phyloP scores from a whole-genome alignment of 495 filamentous ascomycete species.

The Usnea hakonensis region DNA sequence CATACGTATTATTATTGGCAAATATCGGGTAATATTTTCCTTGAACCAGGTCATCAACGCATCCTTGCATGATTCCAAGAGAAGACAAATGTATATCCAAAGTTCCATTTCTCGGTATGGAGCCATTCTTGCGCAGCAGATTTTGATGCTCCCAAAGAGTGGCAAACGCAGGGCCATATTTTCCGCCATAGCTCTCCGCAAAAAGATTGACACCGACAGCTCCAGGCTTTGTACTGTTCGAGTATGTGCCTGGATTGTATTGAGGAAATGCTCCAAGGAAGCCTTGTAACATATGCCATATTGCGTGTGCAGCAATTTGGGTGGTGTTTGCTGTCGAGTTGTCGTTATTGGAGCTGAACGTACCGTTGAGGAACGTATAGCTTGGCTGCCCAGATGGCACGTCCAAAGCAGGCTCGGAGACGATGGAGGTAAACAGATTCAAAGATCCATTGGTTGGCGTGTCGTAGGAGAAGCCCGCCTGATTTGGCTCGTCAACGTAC shows the following conservation, averaged over 20 bases:
- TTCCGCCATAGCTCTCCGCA: constrained; percentile 42
- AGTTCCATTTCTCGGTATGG: constrained; percentile 30
- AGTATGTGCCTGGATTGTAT: constrained; percentile 46
- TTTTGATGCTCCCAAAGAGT: constrained; percentile 39
- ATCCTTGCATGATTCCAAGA: constrained; percentile 41
- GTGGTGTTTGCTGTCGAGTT: constrained; percentile 58
- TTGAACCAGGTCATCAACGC: constrained; percentile 34
- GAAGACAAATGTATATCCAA: constrained; percentile 35
- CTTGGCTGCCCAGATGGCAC: constrained; percentile 28
- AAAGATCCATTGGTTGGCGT: constrained; percentile 31
- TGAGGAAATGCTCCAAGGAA: constrained; percentile 59
- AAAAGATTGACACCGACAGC: constrained; percentile 38
- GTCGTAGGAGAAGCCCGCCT: constrained; percentile 54
- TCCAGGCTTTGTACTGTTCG: constrained; percentile 33
- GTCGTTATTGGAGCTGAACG: constrained; percentile 48
- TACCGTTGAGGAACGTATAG: constrained; percentile 52
- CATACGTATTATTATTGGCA: constrained; percentile 40
- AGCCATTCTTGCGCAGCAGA: constrained; percentile 27
- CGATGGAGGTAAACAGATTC: constrained; percentile 27
- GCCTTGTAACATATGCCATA: constrained; percentile 65
- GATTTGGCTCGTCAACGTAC: constrained; percentile 53
- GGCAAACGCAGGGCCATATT: constrained; percentile 41
- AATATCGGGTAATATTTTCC: constrained; percentile 32
- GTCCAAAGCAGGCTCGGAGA: constrained; percentile 18
- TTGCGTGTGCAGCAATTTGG: constrained; percentile 51